Base-by-base conservation (phyloP, 106 monocot genomes). In the Dactylorhiza incarnata region DNA sequence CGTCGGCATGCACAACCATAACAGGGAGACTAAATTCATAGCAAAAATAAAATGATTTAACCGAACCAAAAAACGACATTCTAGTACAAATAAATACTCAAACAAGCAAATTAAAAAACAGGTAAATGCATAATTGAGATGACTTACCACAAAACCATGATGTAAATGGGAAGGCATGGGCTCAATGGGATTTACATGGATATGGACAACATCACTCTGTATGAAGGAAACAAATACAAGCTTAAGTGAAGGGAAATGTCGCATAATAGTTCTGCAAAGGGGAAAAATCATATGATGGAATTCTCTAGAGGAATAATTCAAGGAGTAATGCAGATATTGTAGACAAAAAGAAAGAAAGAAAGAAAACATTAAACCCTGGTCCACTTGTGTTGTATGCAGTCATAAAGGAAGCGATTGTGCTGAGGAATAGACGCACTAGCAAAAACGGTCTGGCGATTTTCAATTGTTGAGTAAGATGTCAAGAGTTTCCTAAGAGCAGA, bases 361-460 rank as follows among this genome's bases (percentile, higher is more conserved):
- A 14, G 2, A 50, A 15, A 59, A 54, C 5, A 12, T 15, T 48
- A 82, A 79, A 96, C 96, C 91, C 91, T 97, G 66, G 96, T 93
- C 96, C 96, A 97, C 73, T 93, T 97, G 49, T 97, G 93, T 48
- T 93, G 91, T 67, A 93, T 68, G 59, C 96, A 93, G 51, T 97
- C 90, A 79, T 87, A 82, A 17, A 91, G 74, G 77, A 97, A 97
- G 47, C 81, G 88, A 50, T 93, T 91, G 84, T 97, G 93, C 52
- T 97, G 93, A 51, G 96, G 96, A 56, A 97, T 97, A 45, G 96
- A 93, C 65, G 96, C 96, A 59, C 96, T 93, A 8, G 96, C 96
- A 73, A 97, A 84, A 79, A 93, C 76, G 2, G 93, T 97, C 52
- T 97, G 96, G 24, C 91, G 89, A 47, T 59, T 84, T 16, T 76